Percentiles rank a stretch among this genome's conserved stretches.
Conservation (phyloP, 202 grass and related monocot species). For the Eragrostis tef region DNA sequence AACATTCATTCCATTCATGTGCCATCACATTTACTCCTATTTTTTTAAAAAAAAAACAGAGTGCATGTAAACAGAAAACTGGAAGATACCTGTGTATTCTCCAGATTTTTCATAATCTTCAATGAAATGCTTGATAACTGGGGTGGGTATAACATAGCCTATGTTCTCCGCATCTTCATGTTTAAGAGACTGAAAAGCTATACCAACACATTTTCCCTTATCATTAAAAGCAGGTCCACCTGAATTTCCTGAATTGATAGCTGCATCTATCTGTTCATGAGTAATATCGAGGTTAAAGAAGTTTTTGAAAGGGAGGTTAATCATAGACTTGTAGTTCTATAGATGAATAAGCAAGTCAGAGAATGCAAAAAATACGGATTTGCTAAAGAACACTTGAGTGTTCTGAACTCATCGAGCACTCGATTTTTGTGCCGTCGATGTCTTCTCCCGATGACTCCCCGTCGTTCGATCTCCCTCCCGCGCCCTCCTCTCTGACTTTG, state of each 20-base stretch:
- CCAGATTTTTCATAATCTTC: constrained; percentile 86
- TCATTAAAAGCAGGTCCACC: constrained; percentile 96
- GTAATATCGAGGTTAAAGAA: constrained; percentile 20
- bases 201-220: constrained; percentile 84
- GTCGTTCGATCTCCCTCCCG: no score
- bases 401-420: no score
- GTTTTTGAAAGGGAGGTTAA: background rate
- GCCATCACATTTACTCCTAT: background rate
- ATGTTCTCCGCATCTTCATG: constrained; percentile 99
- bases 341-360: constrained; percentile 7
- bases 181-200: constrained; percentile 99
- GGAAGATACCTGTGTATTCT: constrained; percentile 71
- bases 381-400: no score
- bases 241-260: constrained; percentile 99
- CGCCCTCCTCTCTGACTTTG: no score
- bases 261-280: constrained; percentile 90
- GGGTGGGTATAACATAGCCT: constrained; percentile 96
- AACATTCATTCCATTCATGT: constrained; percentile 11
- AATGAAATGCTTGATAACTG: constrained; percentile 96
- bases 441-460: no score
- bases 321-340: constrained; percentile 1
- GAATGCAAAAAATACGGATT: background rate
- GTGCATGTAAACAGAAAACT: background rate
- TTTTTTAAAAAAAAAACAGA: constrained; percentile 12
- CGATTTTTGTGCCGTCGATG: no score